Evolutionary conservation across 305 asterid genomes (phyloP), one percentile per base, ranked within the genome.

Genomic region (Solanum chacoense): DNA sequence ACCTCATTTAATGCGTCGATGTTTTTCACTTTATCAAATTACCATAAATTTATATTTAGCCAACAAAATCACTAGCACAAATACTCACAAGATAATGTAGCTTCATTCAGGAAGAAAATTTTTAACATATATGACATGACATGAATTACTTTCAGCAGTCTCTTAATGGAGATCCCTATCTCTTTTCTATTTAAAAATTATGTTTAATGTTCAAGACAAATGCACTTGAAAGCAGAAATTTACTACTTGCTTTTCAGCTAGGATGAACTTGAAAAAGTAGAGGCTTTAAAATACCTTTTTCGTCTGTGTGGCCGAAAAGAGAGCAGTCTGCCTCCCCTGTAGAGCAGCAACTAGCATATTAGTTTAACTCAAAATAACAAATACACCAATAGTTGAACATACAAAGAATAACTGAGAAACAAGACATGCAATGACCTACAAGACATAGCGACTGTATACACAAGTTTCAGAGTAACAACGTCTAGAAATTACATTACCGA

Each of bases 291-390:
- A 28, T 93, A 95, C 99, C 98, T 97, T 94, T 91, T 95, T 95
- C 36, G 99, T 95, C 92, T 96, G 99, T 40, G 99, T 97, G 87
- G 99, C 99, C 80, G 99, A 97, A 91, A 97, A 97, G 81, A 97
- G 98, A 87, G 98, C 96, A 71, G 99, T 96, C 94, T 97, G 99
- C 89, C 99, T 94, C 73, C 45, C 93, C 99, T 97, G 96, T 94
- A 92, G 42, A 65, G 63, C 76, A 87, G 63, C 79, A 87, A 83
- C 86, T 45, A 88, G 85, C 73, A 85, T 77, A 84, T 85, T 89
- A 91, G 87, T 92, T 76, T 85, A 86, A 87, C 87, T 79, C 40
- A 88, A 81, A 78, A 88, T 38, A 88, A 84, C 55, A 31, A 45
- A 80, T 38, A 87, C 42, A 32, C 42, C 37, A 16, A 37, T 34